Percentiles rank a stretch among this genome's conserved stretches.
phyloP scores from a whole-genome alignment of 2,329 filamentous ascomycete genomes.

The Elsinoe batatas region DNA sequence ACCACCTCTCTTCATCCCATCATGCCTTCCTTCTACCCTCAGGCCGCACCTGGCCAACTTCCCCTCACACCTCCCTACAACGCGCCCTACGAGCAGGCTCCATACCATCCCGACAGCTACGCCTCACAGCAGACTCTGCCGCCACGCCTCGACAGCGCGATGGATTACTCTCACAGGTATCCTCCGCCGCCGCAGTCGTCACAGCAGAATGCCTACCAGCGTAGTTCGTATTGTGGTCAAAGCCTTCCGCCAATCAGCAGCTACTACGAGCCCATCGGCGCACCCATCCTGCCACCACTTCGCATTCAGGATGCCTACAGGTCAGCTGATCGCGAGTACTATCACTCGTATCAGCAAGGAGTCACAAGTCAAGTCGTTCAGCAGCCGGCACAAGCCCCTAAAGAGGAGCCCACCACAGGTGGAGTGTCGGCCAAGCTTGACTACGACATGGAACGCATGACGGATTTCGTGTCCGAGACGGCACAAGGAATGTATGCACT shows the following conservation, averaged over 20 bases:
- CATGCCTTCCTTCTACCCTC: constrained; percentile 44
- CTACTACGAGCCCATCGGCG: constrained; percentile 37
- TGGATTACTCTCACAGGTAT: constrained; percentile 34
- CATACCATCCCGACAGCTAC: constrained; percentile 37
- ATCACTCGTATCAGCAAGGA: constrained; percentile 29
- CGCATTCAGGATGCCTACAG: constrained; percentile 31
- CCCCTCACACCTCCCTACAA: constrained; percentile 43
- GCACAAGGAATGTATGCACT: constrained; percentile 60
- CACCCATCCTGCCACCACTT: constrained; percentile 39
- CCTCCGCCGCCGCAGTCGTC: constrained; percentile 15
- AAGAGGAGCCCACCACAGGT: constrained; percentile 61
- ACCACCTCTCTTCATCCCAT: constrained; percentile 27
- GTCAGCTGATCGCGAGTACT: constrained; percentile 30
- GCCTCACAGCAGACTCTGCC: constrained; percentile 29
- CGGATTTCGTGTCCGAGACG: constrained; percentile 89
- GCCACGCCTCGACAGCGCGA: constrained; percentile 33
- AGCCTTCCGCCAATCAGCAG: constrained; percentile 27
- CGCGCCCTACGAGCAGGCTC: constrained; percentile 34
- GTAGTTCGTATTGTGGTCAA: constrained; percentile 20
- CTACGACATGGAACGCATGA: constrained; percentile 94
- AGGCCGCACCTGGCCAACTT: constrained; percentile 33
- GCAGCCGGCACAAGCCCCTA: constrained; percentile 34
- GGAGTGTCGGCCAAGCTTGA: constrained; percentile 90
- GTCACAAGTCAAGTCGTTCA: constrained; percentile 28
- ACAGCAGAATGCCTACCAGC: constrained; percentile 15